Evolutionary conservation across 2,329 filamentous ascomycete genomes (phyloP), one percentile per base, ranked within the genome.

Genomic region (Ophiostoma piceae): DNA sequence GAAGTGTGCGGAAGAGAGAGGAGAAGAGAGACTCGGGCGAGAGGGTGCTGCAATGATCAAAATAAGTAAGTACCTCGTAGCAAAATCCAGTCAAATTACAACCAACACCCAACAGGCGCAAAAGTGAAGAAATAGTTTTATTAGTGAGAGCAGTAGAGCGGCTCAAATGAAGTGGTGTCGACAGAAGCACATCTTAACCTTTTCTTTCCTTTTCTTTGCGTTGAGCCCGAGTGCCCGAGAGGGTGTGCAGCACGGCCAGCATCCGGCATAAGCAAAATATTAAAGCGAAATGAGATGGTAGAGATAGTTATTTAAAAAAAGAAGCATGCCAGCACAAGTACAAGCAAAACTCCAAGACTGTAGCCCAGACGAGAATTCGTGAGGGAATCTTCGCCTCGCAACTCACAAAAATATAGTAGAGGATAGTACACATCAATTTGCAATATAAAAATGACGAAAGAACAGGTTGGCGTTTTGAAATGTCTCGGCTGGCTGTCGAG

Each of bases 211-310:
- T 41, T 41, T 19, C 3, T 9, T 12, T 29, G 22, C 57, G 51
- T 26, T 5, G 51, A 32, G 57, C 8, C 62, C 35, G 62, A 41
- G 32, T 37, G 62, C 19, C 62, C 35, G 62, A 65, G 19, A 65
- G 62, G 35, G 35, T 39, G 62, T 39, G 60, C 60, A 65, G 35
- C 9, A 65, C 35, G 35, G 62, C 35, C 62, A 65, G 60, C 35
- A 65, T 65, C 62, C 62, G 62, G 35, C 19, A 65, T 19, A 19
- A 47, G 19, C 7, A 47, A 9, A 7, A 11, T 12, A 22, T 9
- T 16, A n/a, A 57, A 57, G 19, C 22, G 8, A 57, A 26, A 57
- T 9, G 9, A 22, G 22, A n/a, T 57, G 4, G 3, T 12, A 41
- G 39, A 41, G 12, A 41, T 4, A 19, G 35, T 8, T 26, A 57